phyloP scores from a whole-genome alignment of 495 filamentous ascomycete genomes.

The Penicillium pancosmium region DNA sequence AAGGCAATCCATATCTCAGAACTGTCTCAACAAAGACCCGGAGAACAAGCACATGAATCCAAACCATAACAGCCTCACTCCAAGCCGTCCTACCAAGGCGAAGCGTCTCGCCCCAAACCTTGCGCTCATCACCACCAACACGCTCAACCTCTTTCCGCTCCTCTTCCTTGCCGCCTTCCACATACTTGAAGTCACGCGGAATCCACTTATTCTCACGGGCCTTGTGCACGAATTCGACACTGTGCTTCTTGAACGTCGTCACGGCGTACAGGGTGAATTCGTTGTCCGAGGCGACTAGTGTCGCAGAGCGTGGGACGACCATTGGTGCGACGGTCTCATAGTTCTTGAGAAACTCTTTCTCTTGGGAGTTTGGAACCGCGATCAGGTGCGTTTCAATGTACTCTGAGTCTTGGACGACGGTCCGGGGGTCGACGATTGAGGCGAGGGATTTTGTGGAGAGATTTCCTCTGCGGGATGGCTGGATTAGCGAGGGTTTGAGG shows the following conservation, averaged over 20 bases:
- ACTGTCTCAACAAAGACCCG: slow-evolving; percentile 97
- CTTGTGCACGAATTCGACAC: slow-evolving; percentile 83
- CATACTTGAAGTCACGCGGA: slow-evolving; percentile 90
- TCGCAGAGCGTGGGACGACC: slow-evolving; percentile 87
- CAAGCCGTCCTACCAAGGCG: slow-evolving; percentile 83
- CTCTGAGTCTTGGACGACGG: slow-evolving; percentile 86
- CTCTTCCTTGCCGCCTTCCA: slow-evolving; percentile 83
- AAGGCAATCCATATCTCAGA: slow-evolving; percentile 85
- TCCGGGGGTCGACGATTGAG: slow-evolving; percentile 76
- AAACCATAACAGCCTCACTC: slow-evolving; percentile 93
- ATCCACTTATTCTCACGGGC: slow-evolving; percentile 91
- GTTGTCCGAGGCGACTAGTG: slow-evolving; percentile 75
- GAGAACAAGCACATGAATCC: slow-evolving; percentile 87
- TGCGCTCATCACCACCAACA: slow-evolving; percentile 77
- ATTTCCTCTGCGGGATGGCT: slow-evolving; percentile 67
- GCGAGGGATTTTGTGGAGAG: slow-evolving; percentile 90
- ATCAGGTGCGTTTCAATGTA: slow-evolving; percentile 95
- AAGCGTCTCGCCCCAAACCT: slow-evolving; percentile 89
- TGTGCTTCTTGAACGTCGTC: slow-evolving; percentile 89
- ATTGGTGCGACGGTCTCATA: slow-evolving; percentile 86
- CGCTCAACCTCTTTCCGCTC: slow-evolving; percentile 83
- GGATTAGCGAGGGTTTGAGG: slow-evolving; percentile 1
- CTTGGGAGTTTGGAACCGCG: slow-evolving; percentile 74
- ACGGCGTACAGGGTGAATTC: slow-evolving; percentile 90
- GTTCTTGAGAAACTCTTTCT: slow-evolving; percentile 82